phyloP scores from a whole-genome alignment of 192 early-diverging fungal species.

The Endogone sp. region DNA sequence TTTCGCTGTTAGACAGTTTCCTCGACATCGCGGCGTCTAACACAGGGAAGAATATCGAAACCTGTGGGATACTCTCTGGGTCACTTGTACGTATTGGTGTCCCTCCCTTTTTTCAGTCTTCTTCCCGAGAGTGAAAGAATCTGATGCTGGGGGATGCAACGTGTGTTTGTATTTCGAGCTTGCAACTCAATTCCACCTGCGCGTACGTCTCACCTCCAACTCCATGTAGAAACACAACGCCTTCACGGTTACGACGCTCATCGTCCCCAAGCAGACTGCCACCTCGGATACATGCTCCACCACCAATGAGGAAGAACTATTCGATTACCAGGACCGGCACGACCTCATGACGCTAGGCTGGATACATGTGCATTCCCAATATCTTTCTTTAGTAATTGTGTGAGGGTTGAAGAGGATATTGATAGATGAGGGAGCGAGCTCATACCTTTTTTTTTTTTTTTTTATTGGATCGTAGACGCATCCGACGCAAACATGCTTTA shows the following conservation, averaged over 20 bases:
- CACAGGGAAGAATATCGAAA: constrained; percentile 79
- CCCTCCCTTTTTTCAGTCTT: too few species aligned
- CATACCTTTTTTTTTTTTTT: not conserved
- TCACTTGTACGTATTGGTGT: constrained; percentile 54
- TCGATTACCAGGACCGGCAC: constrained; percentile 67
- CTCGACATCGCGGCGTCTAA: constrained; percentile 65
- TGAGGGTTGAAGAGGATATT: not conserved
- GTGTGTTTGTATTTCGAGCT: not conserved
- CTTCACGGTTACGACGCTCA: constrained; percentile 65
- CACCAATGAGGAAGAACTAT: constrained; percentile 79
- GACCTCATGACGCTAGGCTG: constrained; percentile 85
- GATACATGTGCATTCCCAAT: constrained; percentile 73
- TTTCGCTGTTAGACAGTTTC: constrained; percentile 64
- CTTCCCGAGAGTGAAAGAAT: constrained; percentile 18
- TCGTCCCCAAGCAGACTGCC: constrained; percentile 87
- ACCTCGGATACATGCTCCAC: constrained; percentile 85
- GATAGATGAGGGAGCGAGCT: too few species aligned
- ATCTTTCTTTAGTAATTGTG: constrained; percentile 6
- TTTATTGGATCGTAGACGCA: constrained; percentile 55
- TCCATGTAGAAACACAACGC: constrained; percentile 44
- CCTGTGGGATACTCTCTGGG: constrained; percentile 84
- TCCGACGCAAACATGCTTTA: constrained; percentile 92
- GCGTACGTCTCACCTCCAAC: not conserved
- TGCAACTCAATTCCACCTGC: not conserved
- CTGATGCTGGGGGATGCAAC: not conserved